Percentiles rank a stretch among this genome's conserved stretches.
phyloP scores from a whole-genome alignment of 805 yeast genomes.

The Clavispora asparagi region DNA sequence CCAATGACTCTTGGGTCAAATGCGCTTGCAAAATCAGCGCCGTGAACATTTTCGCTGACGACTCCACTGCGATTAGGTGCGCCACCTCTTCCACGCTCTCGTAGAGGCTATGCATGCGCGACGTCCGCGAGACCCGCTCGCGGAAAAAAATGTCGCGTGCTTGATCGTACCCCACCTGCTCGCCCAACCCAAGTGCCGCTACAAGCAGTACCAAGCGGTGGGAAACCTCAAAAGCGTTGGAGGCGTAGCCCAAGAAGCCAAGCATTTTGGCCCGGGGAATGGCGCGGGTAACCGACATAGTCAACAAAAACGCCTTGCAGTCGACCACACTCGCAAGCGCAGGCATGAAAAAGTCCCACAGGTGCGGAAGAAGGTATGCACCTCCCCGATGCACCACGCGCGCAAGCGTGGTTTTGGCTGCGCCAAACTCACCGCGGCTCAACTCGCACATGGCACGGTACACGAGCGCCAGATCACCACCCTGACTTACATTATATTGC shows the following conservation, averaged over 20 bases:
- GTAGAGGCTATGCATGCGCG: not conserved
- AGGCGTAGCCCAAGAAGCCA: conserved; percentile 22
- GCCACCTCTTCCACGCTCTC: not conserved
- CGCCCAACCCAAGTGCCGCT: conserved; percentile 23
- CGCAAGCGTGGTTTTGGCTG: conserved; percentile 10
- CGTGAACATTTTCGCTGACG: conserved; percentile 16
- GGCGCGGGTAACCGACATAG: conserved; percentile 21
- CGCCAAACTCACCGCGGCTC: conserved; percentile 16
- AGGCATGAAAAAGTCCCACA: conserved; percentile 6
- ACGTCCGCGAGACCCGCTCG: conserved; percentile 4
- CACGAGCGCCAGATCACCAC: not conserved
- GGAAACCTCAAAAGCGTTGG: conserved; percentile 9
- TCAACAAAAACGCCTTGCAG: conserved; percentile 24
- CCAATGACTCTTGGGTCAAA: conserved; percentile 22
- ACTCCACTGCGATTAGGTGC: conserved; percentile 14
- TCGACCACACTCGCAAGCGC: conserved; percentile 24
- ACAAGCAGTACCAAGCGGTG: conserved; percentile 20
- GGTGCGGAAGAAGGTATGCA: not conserved
- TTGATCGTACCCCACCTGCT: conserved; percentile 22
- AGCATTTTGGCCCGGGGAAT: conserved; percentile 21
- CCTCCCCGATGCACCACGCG: not conserved
- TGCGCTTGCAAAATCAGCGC: conserved; percentile 14
- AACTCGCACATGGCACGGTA: conserved; percentile 17
- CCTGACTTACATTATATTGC: conserved; percentile 8
- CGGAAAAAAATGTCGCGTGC: conserved; percentile 22